Evolutionary conservation across 148 eudicot genomes (phyloP), one percentile per base, ranked within the genome.

Genomic region (Camellia lanceoleosa): DNA sequence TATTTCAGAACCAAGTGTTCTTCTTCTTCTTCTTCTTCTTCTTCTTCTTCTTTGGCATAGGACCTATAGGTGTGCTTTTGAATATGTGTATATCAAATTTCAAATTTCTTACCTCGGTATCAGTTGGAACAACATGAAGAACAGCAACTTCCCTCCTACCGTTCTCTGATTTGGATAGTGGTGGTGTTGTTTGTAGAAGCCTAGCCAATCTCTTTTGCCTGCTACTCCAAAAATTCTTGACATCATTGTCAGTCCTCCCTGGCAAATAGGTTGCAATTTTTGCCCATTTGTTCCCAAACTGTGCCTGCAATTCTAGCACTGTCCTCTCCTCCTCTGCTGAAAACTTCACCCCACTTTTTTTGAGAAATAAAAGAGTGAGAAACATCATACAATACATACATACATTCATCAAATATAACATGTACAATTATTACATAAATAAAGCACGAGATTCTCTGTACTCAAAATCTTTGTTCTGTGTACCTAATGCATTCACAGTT

Each of bases 151-250:
- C 72, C 6, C 44, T 56, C 30, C 30, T 23, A 42, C 7, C 23
- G 13, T 5, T 76, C 23, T 82, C 79, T 5, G 80, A 38, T 69
- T 75, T 71, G 15, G 86, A 23, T 16, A 80, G 7, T 15, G 80
- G 51, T 69, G 84, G 18, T 42, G 80, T 64, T 54, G 85, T 79
- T n/a, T 79, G 86, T 5, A 87, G 87, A 78, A 93, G 77, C 77
- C 91, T 84, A 4, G 93, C 89, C 46, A 93, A 74, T 74, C 94
- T 87, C 85, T 91, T 91, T 69, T 87, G 93, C 75, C 97, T 82
- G 82, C 95, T 91, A 83, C 97, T 91, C 97, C 97, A 93, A 18
- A 93, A 93, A 73, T 93, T 93, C 90, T 93, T 93, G 68, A 93
- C 97, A 80, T 93, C 95, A 65, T 93, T 93, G 44, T 93, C 97